phyloP scores from a whole-genome alignment of 352 stramenopile genomes.

The Pythium vanterpoolii region DNA sequence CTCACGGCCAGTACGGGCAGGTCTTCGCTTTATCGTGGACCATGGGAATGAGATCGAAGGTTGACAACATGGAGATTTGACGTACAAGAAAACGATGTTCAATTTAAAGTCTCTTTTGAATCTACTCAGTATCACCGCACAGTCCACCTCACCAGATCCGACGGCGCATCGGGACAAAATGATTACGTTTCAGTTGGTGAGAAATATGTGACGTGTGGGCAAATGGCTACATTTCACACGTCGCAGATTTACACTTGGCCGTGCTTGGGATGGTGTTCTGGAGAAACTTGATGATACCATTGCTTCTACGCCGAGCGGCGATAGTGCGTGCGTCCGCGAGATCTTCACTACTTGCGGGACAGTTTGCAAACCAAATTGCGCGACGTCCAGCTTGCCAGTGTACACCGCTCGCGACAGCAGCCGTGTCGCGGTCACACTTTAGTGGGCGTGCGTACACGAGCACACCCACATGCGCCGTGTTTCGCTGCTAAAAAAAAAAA shows the following conservation, averaged over 20 bases:
- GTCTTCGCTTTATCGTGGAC: too few species aligned
- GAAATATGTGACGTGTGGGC: too few species aligned
- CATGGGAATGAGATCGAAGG: too few species aligned
- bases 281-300: background rate
- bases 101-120: too few species aligned
- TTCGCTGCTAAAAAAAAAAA: background rate
- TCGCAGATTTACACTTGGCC: too few species aligned
- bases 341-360: background rate
- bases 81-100: too few species aligned
- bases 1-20: too few species aligned
- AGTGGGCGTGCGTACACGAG: background rate
- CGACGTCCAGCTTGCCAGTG: background rate
- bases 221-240: background rate
- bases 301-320: background rate
- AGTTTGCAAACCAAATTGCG: background rate
- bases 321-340: background rate
- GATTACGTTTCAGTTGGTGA: too few species aligned
- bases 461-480: background rate
- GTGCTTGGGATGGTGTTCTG: background rate
- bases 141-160: too few species aligned
- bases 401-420: background rate
- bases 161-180: too few species aligned
- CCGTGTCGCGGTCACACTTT: background rate
- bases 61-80: too few species aligned
- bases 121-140: too few species aligned